Conservation (phyloP, 2,329 filamentous ascomycete species). For the Colletotrichum scovillei region DNA sequence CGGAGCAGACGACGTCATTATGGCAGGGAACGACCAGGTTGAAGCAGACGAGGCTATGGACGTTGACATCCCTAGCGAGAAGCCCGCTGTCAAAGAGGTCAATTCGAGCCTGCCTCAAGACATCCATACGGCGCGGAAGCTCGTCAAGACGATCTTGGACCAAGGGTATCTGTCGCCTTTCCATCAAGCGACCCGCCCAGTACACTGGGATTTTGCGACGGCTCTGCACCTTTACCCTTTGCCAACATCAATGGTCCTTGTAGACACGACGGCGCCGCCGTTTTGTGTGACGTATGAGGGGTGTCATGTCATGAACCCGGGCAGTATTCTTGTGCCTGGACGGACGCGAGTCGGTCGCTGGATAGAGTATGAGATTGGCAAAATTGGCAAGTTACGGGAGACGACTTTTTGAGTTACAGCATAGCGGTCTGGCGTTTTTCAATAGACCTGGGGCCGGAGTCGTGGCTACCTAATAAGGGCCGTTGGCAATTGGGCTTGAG, state of each 20-base stretch:
- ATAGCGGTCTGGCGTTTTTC: background rate
- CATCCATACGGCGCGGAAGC: slow-evolving; percentile 72
- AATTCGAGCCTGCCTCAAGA: slow-evolving; percentile 56
- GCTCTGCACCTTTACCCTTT: slow-evolving; percentile 87
- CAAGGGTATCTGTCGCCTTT: slow-evolving; percentile 93
- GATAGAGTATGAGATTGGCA: slow-evolving; percentile 85
- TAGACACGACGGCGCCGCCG: slow-evolving; percentile 82
- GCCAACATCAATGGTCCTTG: slow-evolving; percentile 84
- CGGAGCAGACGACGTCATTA: slow-evolving; percentile 44
- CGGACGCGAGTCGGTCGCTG: slow-evolving; percentile 79
- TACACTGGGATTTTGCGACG: slow-evolving; percentile 89
- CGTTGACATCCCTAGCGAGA: slow-evolving; percentile 47
- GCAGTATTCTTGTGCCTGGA: slow-evolving; percentile 77
- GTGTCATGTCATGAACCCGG: slow-evolving; percentile 95
- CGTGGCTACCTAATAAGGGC: no score
- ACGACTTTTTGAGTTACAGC: slow-evolving; percentile 62
- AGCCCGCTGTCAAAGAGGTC: slow-evolving; percentile 25
- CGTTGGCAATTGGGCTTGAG: background rate
- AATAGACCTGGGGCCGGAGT: background rate
- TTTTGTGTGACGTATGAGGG: slow-evolving; percentile 95
- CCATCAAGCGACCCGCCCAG: slow-evolving; percentile 79
- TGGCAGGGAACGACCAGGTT: slow-evolving; percentile 42
- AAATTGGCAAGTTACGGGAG: slow-evolving; percentile 72
- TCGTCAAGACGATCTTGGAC: slow-evolving; percentile 92
- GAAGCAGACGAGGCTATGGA: slow-evolving; percentile 54